Conservation (phyloP, 2,329 filamentous ascomycete genomes). For the Metarhizium guizhouense region DNA sequence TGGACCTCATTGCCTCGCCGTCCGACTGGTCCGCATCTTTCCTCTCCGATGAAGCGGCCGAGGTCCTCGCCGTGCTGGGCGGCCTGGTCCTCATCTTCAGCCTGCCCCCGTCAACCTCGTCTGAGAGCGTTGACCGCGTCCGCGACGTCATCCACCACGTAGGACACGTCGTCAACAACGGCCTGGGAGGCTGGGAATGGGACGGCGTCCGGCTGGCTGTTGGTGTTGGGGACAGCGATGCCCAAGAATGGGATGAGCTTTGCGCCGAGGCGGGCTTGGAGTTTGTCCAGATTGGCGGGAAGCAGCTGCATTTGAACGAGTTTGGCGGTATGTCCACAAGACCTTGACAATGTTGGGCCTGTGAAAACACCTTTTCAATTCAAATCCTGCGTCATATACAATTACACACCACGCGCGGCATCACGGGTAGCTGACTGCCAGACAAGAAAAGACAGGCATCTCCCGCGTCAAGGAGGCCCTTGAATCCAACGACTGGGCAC, state of each 20-base stretch:
- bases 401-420: no score
- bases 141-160: constrained; percentile 41
- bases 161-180: constrained; percentile 44
- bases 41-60: constrained; percentile 49
- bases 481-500: constrained; percentile 57
- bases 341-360: neutral
- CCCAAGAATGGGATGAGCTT: constrained; percentile 53
- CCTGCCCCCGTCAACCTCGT: constrained; percentile 11
- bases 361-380: no score
- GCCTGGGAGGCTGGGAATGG: constrained; percentile 53
- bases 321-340: constrained; percentile 41
- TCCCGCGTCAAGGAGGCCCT: constrained; percentile 51
- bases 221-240: constrained; percentile 38
- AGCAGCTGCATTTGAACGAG: constrained; percentile 39
- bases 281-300: constrained; percentile 46
- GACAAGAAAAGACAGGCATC: constrained; percentile 49
- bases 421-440: neutral
- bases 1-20: constrained; percentile 49
- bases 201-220: constrained; percentile 55
- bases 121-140: neutral
- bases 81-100: constrained; percentile 41
- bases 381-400: no score
- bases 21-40: constrained; percentile 50
- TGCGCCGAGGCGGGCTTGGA: constrained; percentile 51
- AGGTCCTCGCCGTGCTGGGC: constrained; percentile 53